A percentile compares a stretch with the other conserved stretches of the same genome.
phyloP scores from a whole-genome alignment of 345 rosid genomes.

The Psidium guajava region DNA sequence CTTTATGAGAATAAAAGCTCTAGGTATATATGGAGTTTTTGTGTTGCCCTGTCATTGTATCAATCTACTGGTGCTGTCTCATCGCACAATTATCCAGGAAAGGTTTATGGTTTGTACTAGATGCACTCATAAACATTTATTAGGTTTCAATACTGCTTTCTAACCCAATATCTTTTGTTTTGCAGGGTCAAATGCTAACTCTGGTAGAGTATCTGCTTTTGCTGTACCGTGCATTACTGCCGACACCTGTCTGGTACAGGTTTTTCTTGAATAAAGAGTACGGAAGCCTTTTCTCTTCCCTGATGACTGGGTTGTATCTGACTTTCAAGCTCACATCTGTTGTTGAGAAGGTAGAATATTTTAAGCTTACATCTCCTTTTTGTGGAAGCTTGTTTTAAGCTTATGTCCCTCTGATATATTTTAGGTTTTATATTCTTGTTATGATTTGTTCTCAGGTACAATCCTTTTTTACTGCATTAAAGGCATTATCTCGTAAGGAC shows the following conservation, averaged over 20 bases:
- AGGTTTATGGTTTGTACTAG: neutral
- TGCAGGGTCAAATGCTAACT: conserved; percentile 73
- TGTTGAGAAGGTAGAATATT: conserved; percentile 52
- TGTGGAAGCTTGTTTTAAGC: neutral
- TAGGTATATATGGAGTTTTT: neutral
- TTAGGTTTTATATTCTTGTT: neutral
- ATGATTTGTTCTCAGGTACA: conserved; percentile 52
- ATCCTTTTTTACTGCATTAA: conserved; percentile 74
- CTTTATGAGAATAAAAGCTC: neutral
- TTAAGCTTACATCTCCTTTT: neutral
- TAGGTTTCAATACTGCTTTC: neutral
- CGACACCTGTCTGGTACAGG: conserved; percentile 85
- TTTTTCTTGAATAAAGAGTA: conserved; percentile 82
- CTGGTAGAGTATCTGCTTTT: conserved; percentile 62
- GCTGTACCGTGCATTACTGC: conserved; percentile 67
- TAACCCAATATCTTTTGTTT: neutral
- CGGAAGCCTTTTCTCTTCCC: conserved; percentile 76
- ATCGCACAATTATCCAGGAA: neutral
- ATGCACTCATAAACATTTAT: neutral
- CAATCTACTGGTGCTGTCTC: neutral
- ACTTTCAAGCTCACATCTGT: conserved; percentile 78
- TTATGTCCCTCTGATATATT: neutral
- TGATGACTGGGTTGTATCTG: conserved; percentile 70
- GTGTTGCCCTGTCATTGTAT: neutral
- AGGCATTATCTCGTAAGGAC: conserved; percentile 87